These are phyloP conservation scores for Symbiodinium pilosum DNA, from an alignment of 73 alveolate species.

Conservation along the genomic window DNA sequence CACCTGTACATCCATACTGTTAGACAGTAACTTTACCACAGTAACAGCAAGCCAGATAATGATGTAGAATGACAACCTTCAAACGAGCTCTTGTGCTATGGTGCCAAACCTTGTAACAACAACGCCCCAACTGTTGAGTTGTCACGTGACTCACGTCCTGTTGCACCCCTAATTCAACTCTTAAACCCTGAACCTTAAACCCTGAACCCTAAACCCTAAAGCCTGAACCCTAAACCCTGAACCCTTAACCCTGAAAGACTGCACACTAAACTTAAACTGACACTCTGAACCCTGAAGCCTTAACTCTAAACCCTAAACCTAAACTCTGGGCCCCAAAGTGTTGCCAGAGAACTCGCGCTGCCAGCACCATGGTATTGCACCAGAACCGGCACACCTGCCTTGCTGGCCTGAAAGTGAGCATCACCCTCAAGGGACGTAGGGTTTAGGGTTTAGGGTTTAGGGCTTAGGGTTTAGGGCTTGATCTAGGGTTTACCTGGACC, in stretches of 20 bases:
- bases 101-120: too few relatives aligned
- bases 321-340: neutral
- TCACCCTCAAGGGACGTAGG: neutral
- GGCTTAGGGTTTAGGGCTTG: neutral
- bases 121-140: too few relatives aligned
- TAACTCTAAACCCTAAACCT: neutral
- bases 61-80: too few relatives aligned
- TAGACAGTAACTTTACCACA: too few relatives aligned
- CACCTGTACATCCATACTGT: too few relatives aligned
- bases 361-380: slow-evolving; percentile 83
- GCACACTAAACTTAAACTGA: neutral
- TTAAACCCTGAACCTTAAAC: neutral
- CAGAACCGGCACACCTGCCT: slow-evolving; percentile 47
- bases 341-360: slow-evolving; percentile 64
- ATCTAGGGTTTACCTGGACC: too few relatives aligned
- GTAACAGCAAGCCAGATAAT: too few relatives aligned
- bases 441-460: neutral
- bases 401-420: slow-evolving; percentile 9
- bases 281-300: too few relatives aligned
- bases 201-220: neutral
- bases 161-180: neutral
- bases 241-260: neutral
- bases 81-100: too few relatives aligned
- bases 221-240: neutral
- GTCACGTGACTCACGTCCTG: too few relatives aligned